Percentiles rank a stretch among this genome's conserved stretches.
Evolutionary conservation across 1,284 basidiomycete genomes (phyloP).

Genomic region (Sporisorium reilianum): DNA sequence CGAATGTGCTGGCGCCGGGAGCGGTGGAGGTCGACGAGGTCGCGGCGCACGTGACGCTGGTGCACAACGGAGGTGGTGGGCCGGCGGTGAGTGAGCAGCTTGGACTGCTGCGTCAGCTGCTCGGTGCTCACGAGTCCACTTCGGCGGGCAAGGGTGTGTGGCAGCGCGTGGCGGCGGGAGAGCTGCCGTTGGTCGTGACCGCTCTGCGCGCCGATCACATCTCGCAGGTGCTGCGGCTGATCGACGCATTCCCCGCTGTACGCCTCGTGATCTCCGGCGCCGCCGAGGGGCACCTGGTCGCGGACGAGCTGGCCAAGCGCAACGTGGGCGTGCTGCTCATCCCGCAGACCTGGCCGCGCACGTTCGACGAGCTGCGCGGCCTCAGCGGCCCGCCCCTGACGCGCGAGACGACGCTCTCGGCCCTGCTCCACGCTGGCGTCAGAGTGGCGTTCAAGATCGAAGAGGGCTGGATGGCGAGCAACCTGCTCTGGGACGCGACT

Average conservation of each 20-base stretch:
- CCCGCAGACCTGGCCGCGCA: conserved; percentile 75
- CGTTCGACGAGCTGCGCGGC: conserved; percentile 79
- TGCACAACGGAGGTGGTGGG: conserved; percentile 69
- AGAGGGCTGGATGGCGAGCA: conserved; percentile 76
- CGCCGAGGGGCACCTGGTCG: conserved; percentile 77
- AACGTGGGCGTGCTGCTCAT: conserved; percentile 80
- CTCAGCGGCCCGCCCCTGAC: conserved; percentile 82
- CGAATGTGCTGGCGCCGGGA: conserved; percentile 71
- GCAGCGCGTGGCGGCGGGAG: conserved; percentile 69
- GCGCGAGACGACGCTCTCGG: conserved; percentile 76
- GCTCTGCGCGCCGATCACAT: conserved; percentile 81
- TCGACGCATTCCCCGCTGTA: conserved; percentile 77
- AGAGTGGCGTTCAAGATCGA: conserved; percentile 79
- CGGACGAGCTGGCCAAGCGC: conserved; percentile 78
- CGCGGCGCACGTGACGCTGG: conserved; percentile 79
- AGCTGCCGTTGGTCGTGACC: conserved; percentile 78
- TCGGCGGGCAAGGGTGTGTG: conserved; percentile 67
- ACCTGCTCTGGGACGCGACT: conserved; percentile 76
- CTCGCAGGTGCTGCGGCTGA: conserved; percentile 79
- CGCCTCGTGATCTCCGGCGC: conserved; percentile 78
- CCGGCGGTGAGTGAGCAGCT: conserved; percentile 78
- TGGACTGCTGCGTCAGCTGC: conserved; percentile 76
- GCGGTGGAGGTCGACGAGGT: conserved; percentile 78
- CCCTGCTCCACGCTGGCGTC: conserved; percentile 77
- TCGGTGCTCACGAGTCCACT: conserved; percentile 72